Evolutionary conservation across 306 rosid species (phyloP).

Genomic region (Sicyos baderoa): DNA sequence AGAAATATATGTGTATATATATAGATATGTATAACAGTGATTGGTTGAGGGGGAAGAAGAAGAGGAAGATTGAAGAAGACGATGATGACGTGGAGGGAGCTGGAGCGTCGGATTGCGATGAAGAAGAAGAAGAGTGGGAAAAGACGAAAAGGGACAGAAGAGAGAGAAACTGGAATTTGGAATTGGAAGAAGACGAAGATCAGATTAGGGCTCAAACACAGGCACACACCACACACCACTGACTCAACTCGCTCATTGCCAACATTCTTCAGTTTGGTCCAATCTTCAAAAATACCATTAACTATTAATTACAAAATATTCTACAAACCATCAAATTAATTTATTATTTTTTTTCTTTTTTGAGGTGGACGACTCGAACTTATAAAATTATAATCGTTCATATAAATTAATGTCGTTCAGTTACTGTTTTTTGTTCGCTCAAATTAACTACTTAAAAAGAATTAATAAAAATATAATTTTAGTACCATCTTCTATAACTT

Average conservation of each 20-base stretch:
- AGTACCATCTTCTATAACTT: no score
- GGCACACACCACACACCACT: constrained; percentile 6
- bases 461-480: no score
- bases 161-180: background rate
- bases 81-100: constrained; percentile 20
- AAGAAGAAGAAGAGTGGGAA: constrained; percentile 22
- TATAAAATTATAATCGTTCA: no score
- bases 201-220: background rate
- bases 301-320: no score
- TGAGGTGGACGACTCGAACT: no score
- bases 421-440: no score
- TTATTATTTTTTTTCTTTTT: no score
- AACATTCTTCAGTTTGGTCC: no score
- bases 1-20: constrained; percentile 16
- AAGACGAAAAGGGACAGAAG: constrained; percentile 21
- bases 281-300: no score
- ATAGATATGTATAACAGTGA: constrained; percentile 24
- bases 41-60: constrained; percentile 15
- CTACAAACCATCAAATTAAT: no score
- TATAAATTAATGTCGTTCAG: no score
- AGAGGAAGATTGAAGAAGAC: constrained; percentile 21
- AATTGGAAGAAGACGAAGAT: background rate
- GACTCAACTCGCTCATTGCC: constrained; percentile 19
- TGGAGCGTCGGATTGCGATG: constrained; percentile 20
- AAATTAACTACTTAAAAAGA: no score